A percentile compares a stretch with the other conserved stretches of the same genome.
Evolutionary conservation across 257 asterid species (phyloP).

Genomic region (Gentiana straminea): DNA sequence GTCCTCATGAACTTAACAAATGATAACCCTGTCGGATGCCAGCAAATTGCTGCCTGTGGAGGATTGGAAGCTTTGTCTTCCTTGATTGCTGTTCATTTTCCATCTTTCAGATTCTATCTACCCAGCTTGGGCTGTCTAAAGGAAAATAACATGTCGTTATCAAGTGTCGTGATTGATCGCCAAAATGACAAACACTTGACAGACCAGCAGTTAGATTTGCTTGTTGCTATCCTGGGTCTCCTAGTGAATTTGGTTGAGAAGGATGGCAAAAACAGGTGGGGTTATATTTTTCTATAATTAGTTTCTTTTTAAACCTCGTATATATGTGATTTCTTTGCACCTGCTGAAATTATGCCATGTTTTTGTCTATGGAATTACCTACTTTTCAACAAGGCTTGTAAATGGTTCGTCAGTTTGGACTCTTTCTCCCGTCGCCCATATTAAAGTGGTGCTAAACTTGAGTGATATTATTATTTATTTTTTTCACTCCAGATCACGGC

Average conservation of each 20-base stretch:
- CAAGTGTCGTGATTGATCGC: slow-evolving; percentile 22
- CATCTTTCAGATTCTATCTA: slow-evolving; percentile 30
- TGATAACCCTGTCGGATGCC: slow-evolving; percentile 66
- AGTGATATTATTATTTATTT: neutral
- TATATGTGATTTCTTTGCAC: too few species aligned
- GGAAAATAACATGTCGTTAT: slow-evolving; percentile 20
- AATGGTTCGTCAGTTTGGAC: too few species aligned
- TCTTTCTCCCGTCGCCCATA: too few species aligned
- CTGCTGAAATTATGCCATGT: too few species aligned
- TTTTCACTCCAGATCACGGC: slow-evolving; percentile 22
- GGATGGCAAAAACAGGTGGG: slow-evolving; percentile 52
- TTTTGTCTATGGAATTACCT: too few species aligned
- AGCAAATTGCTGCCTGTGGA: slow-evolving; percentile 56
- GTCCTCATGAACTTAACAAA: slow-evolving; percentile 74
- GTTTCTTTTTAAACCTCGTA: too few species aligned
- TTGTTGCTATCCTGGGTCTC: slow-evolving; percentile 71
- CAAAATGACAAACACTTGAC: slow-evolving; percentile 30
- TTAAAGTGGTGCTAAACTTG: neutral
- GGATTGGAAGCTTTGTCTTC: slow-evolving; percentile 63
- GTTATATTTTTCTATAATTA: slow-evolving; percentile 2
- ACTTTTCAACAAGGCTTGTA: too few species aligned
- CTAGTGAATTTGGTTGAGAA: slow-evolving; percentile 84
- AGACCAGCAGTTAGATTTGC: slow-evolving; percentile 71
- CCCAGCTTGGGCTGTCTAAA: slow-evolving; percentile 15
- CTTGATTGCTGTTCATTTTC: slow-evolving; percentile 55